Conservation (phyloP, 805 yeast genomes). For the Soucietia sequanensis region DNA sequence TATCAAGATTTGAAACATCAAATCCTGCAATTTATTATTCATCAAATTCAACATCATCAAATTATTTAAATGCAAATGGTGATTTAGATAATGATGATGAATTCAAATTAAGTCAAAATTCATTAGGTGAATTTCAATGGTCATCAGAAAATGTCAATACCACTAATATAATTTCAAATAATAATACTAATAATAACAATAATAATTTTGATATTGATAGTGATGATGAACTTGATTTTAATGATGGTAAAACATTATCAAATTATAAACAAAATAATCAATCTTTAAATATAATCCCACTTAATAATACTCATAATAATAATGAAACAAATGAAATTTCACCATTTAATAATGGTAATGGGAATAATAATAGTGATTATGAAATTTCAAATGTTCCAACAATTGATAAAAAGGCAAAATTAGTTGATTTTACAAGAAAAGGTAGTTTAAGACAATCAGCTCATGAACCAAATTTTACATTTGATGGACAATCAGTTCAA, state of each 20-base stretch:
- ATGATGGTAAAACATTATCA: constrained; percentile 3
- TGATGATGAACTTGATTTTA: constrained; percentile 9
- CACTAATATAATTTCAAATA: constrained; percentile 3
- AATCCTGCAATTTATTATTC: constrained; percentile 6
- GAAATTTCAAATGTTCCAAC: constrained; percentile 15
- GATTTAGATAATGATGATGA: constrained; percentile 22
- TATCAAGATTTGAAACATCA: constrained; percentile 18
- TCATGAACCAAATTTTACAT: constrained; percentile 25
- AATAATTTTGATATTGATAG: constrained; percentile 5
- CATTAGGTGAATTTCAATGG: constrained; percentile 34
- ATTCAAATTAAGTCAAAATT: constrained; percentile 25
- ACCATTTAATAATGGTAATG: constrained; percentile 8
- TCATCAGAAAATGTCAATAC: constrained; percentile 9
- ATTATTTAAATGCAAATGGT: constrained; percentile 8
- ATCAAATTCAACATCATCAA: constrained; percentile 14
- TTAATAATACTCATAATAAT: neutral
- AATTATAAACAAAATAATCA: constrained; percentile 6
- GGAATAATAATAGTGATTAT: constrained; percentile 6
- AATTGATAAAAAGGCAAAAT: constrained; percentile 35
- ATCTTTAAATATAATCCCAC: neutral
- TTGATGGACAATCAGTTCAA: constrained; percentile 34
- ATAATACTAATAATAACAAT: constrained; percentile 2
- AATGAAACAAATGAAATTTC: constrained; percentile 1
- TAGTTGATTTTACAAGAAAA: constrained; percentile 48
- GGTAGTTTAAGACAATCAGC: constrained; percentile 43